These are phyloP conservation scores for Trichosporon sp. DNA, from an alignment of 1,284 basidiomycete genomes.

Conservation along the genomic window DNA sequence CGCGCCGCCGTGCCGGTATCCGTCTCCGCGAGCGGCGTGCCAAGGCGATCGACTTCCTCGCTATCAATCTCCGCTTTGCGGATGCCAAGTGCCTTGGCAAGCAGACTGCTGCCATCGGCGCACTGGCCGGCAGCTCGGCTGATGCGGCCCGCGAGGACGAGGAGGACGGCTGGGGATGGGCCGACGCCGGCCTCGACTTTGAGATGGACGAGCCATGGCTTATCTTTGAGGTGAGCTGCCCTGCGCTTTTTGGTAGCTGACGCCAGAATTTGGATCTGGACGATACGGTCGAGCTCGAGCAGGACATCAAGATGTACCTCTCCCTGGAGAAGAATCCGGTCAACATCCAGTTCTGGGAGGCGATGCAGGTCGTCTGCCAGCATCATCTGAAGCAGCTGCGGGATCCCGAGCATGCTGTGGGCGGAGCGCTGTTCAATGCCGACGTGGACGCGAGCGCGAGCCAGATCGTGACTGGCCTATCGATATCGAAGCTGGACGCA, in stretches of 20 bases:
- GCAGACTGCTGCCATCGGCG: constrained; percentile 38
- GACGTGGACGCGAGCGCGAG: constrained; percentile 38
- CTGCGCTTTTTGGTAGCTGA: neutral
- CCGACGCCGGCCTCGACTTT: constrained; percentile 86
- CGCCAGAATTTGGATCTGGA: constrained; percentile 71
- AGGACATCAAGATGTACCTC: constrained; percentile 90
- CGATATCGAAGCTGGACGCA: constrained; percentile 71
- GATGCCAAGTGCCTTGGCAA: constrained; percentile 51
- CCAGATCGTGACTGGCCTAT: constrained; percentile 45
- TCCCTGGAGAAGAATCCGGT: constrained; percentile 74
- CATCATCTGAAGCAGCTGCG: constrained; percentile 76
- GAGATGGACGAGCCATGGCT: constrained; percentile 97
- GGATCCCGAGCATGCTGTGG: constrained; percentile 48
- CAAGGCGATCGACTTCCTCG: constrained; percentile 90
- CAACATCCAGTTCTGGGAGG: constrained; percentile 96
- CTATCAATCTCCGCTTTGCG: constrained; percentile 85
- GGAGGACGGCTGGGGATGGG: constrained; percentile 61
- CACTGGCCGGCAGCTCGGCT: constrained; percentile 27
- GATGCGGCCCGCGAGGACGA: constrained; percentile 53
- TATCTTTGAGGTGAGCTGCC: constrained; percentile 74
- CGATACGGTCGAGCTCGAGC: constrained; percentile 87
- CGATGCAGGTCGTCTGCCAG: constrained; percentile 95
- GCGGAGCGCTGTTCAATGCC: constrained; percentile 33
- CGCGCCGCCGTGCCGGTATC: constrained; percentile 82
- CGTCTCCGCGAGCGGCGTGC: constrained; percentile 91